Evolutionary conservation across 2,329 filamentous ascomycete species (phyloP), one percentile per base, ranked within the genome.

Genomic region (Trichoderma brevicompactum): DNA sequence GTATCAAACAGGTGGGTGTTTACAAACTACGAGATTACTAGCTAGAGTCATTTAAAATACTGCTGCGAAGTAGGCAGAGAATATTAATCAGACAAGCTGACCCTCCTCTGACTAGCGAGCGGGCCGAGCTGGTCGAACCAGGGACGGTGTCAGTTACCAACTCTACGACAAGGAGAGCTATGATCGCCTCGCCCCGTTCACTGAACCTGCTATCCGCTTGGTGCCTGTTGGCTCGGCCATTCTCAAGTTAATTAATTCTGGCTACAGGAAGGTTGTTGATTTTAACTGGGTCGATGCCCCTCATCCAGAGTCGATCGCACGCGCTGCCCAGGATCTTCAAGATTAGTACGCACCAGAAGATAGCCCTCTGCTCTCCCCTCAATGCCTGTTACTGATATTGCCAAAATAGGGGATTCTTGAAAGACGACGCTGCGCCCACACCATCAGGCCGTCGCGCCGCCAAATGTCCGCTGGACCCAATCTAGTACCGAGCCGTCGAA

Each of bases 301-400:
- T 40, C 54, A 69, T 50, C 65, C 67, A 32, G 67, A 69, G 54
- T 55, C 53, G n/a, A 54, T 64, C 53, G 15, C 55, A 13, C 65
- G 68, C 46, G 68, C 62, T 56, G 49, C 58, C 28, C 59, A 67
- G 60, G 66, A 67, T 50, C 64, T 67, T 62, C 64, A 13, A 43
- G 61, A 64, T 40, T 65, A 46, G 66, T 66, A 58, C 28, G 64
- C 19, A 59, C n/a, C n/a, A n/a, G n/a, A n/a, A n/a, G n/a, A 17
- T 7, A 32, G 7, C 49, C 7, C 13, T 15, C 10, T 2, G 12
- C n/a, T 5, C 36, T 43, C n/a, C 13, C n/a, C n/a, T n/a, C n/a
- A 38, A 40, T 12, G 28, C 38, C 40, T 19, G 28, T 64, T 56
- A 36, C 50, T 55, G 17, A 64, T 48, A 54, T 19, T 23, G 5